A percentile compares a stretch with the other conserved stretches of the same genome.
Evolutionary conservation across 257 asterid genomes (phyloP).

Genomic region (Hygrophila difformis): DNA sequence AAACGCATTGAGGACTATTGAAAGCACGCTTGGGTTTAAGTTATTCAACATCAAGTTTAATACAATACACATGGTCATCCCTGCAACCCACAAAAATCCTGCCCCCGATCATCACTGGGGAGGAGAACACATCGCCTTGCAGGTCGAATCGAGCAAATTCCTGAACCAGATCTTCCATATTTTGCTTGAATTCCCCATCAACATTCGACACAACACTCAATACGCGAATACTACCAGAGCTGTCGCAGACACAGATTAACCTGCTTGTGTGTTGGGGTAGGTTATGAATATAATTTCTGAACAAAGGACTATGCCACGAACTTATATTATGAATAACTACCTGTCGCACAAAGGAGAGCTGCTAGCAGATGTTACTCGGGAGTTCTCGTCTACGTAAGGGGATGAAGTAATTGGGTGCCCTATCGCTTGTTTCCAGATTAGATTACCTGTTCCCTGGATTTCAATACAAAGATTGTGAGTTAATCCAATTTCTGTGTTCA

Average conservation of each 20-base stretch:
- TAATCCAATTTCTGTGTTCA: no score
- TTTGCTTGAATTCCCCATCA: constrained; percentile 17
- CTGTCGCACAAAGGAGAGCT: constrained; percentile 32
- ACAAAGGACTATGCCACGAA: constrained; percentile 6
- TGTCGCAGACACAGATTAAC: constrained; percentile 66
- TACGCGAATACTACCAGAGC: constrained; percentile 63
- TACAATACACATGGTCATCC: constrained; percentile 60
- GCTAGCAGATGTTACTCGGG: constrained; percentile 29
- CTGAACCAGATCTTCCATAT: constrained; percentile 24
- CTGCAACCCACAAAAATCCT: constrained; percentile 77
- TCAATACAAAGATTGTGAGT: not conserved
- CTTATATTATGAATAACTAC: no score
- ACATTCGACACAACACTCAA: constrained; percentile 28
- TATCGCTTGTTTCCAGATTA: constrained; percentile 57
- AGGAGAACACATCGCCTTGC: constrained; percentile 78
- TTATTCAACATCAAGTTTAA: constrained; percentile 34
- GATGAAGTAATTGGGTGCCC: constrained; percentile 78
- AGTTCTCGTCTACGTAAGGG: constrained; percentile 63
- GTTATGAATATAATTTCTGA: not conserved
- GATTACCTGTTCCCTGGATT: constrained; percentile 55
- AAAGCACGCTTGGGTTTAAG: not conserved
- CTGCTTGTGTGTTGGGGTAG: constrained; percentile 26
- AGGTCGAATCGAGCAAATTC: constrained; percentile 65
- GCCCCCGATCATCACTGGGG: constrained; percentile 93
- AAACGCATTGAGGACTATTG: not conserved